phyloP scores from a whole-genome alignment of 2,329 filamentous ascomycete species.

The Colletotrichum theobromicola region DNA sequence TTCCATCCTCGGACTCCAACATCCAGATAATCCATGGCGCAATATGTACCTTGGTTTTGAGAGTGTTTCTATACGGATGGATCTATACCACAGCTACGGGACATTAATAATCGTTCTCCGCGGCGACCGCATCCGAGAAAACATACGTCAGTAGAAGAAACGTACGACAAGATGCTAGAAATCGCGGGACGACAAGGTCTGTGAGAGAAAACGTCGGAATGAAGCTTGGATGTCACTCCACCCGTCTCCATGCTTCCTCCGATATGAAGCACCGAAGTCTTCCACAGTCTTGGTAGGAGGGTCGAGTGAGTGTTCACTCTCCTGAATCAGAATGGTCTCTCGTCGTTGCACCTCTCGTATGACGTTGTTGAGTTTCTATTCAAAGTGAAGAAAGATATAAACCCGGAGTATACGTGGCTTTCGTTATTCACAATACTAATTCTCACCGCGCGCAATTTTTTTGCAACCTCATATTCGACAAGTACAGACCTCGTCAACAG shows the following conservation, averaged over 20 bases:
- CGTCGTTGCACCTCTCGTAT: not conserved
- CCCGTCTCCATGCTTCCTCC: not conserved
- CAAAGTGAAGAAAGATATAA: not conserved
- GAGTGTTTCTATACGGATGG: no score
- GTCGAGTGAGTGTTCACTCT: not conserved
- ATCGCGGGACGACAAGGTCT: no score
- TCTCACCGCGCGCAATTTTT: not conserved
- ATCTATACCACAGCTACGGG: no score
- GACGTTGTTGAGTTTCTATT: not conserved
- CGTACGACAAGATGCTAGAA: no score
- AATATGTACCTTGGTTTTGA: no score
- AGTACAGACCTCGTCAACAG: not conserved
- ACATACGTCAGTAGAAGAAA: no score
- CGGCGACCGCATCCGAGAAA: no score
- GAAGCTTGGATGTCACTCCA: no score
- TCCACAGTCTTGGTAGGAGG: not conserved
- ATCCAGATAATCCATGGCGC: no score
- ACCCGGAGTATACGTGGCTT: not conserved
- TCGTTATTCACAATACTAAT: not conserved
- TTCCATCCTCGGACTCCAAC: no score
- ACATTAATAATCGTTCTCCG: no score
- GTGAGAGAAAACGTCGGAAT: no score
- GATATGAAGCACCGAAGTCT: not conserved
- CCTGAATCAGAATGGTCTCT: not conserved
- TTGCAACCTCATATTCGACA: rapidly evolving